A percentile compares a stretch with the other conserved stretches of the same genome.
phyloP scores from a whole-genome alignment of 75 land plant genomes.

The Ceratopteris richardii region DNA sequence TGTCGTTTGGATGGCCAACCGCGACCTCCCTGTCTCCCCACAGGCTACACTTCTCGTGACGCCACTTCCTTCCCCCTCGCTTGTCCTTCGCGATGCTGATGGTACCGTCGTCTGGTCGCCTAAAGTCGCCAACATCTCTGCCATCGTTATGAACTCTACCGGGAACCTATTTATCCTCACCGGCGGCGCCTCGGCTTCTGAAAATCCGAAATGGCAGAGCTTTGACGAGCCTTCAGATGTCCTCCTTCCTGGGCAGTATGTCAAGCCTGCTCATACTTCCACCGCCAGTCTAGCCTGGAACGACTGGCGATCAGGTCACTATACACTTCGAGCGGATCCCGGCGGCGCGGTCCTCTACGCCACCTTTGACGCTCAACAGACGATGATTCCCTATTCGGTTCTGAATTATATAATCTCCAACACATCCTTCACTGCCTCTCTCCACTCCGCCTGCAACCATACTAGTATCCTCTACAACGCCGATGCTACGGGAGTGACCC shows the following conservation, averaged over 20 bases:
- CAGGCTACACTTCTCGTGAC: neutral
- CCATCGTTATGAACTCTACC: neutral
- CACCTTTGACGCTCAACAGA: constrained; percentile 4
- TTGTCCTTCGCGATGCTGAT: neutral
- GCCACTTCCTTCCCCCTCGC: neutral
- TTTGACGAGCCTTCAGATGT: constrained; percentile 62
- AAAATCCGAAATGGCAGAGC: constrained; percentile 43
- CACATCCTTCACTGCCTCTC: neutral
- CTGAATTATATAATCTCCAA: constrained; percentile 5
- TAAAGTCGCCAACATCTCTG: neutral
- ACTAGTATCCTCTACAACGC: constrained; percentile 1
- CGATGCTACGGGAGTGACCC: neutral
- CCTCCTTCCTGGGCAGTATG: constrained; percentile 32
- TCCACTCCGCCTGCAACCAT: constrained; percentile 8
- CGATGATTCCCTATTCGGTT: constrained; percentile 4
- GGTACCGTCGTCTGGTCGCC: neutral
- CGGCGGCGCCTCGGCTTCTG: neutral
- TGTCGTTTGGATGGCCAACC: constrained; percentile 63
- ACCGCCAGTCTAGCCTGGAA: neutral
- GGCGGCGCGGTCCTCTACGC: constrained; percentile 12
- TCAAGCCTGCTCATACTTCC: neutral
- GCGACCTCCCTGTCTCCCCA: constrained; percentile 22
- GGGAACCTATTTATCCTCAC: constrained; percentile 13
- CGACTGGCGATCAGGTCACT: constrained; percentile 7
- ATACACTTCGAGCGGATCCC: constrained; percentile 6